Conservation (phyloP, 148 eudicot species). For the Fagopyrum tataricum region DNA sequence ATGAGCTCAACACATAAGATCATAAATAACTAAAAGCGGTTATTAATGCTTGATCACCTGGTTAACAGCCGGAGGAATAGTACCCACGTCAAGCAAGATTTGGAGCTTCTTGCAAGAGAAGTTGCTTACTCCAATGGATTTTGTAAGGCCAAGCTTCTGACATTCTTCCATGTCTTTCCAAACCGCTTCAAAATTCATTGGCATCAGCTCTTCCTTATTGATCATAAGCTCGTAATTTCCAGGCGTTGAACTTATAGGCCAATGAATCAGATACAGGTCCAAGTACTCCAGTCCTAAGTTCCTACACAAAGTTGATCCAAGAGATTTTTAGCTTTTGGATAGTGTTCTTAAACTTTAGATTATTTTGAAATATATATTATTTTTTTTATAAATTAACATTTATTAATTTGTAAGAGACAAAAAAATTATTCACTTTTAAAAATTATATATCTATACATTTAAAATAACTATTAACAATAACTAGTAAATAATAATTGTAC, state of each 20-base stretch:
- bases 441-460: neutral
- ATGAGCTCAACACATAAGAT: too few relatives aligned
- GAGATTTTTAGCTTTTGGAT: too few relatives aligned
- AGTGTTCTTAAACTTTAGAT: too few relatives aligned
- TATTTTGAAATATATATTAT: too few relatives aligned
- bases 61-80: conserved; percentile 31
- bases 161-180: conserved; percentile 47
- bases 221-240: conserved; percentile 12
- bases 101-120: conserved; percentile 35
- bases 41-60: too few relatives aligned
- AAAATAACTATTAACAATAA: too few relatives aligned
- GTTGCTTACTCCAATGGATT: conserved; percentile 36
- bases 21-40: too few relatives aligned
- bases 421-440: too few relatives aligned
- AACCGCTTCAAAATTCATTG: conserved; percentile 25
- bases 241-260: conserved; percentile 31
- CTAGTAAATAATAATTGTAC: too few relatives aligned
- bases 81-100: conserved; percentile 14
- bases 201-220: conserved; percentile 14
- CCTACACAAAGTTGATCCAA: conserved; percentile 10
- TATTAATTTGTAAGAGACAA: too few relatives aligned
- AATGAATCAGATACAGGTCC: conserved; percentile 32
- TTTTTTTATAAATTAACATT: neutral
- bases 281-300: conserved; percentile 32
- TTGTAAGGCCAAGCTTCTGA: conserved; percentile 30